phyloP scores from a whole-genome alignment of 306 rosid species.

The Quercus suber region DNA sequence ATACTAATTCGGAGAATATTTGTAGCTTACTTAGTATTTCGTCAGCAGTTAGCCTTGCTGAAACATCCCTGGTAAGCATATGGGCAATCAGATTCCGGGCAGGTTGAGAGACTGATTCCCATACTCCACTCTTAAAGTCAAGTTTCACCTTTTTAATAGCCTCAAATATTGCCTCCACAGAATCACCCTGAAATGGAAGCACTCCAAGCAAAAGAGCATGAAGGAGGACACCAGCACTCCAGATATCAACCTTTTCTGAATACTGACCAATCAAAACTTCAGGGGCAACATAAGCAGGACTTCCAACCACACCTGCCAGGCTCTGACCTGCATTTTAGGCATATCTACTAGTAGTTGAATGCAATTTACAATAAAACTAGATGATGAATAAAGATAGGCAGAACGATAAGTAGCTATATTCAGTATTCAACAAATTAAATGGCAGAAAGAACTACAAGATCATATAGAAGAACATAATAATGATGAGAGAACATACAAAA shows the following conservation, averaged over 20 bases:
- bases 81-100: conserved; percentile 86
- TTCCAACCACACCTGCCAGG: conserved; percentile 94
- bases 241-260: conserved; percentile 87
- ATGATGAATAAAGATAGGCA: not conserved
- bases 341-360: not conserved
- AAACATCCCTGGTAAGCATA: conserved; percentile 91
- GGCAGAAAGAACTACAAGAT: not conserved
- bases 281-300: conserved; percentile 99
- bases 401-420: not conserved
- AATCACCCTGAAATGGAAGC: conserved; percentile 91
- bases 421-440: not conserved
- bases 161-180: conserved; percentile 85
- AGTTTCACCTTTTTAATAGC: conserved; percentile 71
- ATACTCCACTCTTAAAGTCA: conserved; percentile 69
- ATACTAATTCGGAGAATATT: conserved; percentile 1
- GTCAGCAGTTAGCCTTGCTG: conserved; percentile 87
- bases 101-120: conserved; percentile 83
- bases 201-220: conserved; percentile 75
- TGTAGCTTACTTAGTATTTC: conserved; percentile 84
- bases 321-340: conserved; percentile 61
- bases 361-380: not conserved
- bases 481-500: too few species aligned
- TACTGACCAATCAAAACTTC: conserved; percentile 82
- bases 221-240: conserved; percentile 98
- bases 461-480: too few species aligned